Evolutionary conservation across 2,329 filamentous ascomycete species (phyloP).

Genomic region (Colletotrichum sp.): DNA sequence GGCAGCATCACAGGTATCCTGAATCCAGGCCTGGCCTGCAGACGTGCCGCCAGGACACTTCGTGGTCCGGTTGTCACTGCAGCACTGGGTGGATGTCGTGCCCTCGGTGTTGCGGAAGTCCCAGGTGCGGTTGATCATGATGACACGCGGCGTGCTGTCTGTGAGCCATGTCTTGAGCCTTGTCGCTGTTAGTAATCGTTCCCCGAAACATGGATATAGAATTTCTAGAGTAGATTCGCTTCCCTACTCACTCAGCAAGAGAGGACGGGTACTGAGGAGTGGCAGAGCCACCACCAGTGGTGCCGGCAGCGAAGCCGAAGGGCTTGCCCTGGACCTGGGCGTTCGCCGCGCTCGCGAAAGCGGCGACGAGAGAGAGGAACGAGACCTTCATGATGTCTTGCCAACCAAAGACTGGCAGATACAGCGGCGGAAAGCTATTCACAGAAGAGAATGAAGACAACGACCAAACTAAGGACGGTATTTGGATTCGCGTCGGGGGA

Average conservation of each 20-base stretch:
- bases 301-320: constrained; percentile 39
- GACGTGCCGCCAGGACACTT: constrained; percentile 23
- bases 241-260: neutral
- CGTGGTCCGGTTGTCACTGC: constrained; percentile 32
- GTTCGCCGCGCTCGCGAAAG: constrained; percentile 22
- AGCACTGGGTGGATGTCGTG: constrained; percentile 26
- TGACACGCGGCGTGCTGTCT: constrained; percentile 37
- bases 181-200: neutral
- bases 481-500: too few species aligned
- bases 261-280: constrained; percentile 41
- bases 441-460: neutral
- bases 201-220: accelerated
- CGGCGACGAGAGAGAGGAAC: constrained; percentile 22
- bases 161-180: constrained; percentile 36
- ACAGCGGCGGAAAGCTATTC: neutral
- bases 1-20: constrained; percentile 23
- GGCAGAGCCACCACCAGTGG: constrained; percentile 57
- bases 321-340: constrained; percentile 32
- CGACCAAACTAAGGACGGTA: neutral
- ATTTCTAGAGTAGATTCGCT: neutral
- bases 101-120: constrained; percentile 31
- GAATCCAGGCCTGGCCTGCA: constrained; percentile 29
- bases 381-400: neutral
- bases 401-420: neutral
- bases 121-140: constrained; percentile 37